phyloP scores from a whole-genome alignment of 140 eudicot species.

The Bidens hawaiensis region DNA sequence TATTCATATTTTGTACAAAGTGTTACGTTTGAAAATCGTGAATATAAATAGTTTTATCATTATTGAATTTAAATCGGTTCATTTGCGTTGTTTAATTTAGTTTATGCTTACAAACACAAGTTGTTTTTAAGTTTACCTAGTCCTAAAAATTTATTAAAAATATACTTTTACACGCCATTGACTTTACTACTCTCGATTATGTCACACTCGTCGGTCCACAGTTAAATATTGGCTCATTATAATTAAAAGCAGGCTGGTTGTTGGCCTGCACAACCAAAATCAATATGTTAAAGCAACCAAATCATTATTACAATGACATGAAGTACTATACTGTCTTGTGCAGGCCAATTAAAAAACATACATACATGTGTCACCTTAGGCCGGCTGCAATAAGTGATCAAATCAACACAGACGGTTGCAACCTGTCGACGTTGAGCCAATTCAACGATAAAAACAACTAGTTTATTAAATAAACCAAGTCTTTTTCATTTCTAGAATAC shows the following conservation, averaged over 20 bases:
- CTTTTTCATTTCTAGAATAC: constrained; percentile 1
- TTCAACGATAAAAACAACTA: not conserved
- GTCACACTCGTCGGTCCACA: too few species aligned
- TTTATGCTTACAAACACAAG: too few species aligned
- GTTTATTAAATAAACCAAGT: constrained; percentile 10
- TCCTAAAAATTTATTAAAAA: too few species aligned
- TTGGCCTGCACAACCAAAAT: constrained; percentile 11
- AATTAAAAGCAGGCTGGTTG: not conserved
- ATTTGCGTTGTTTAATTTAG: too few species aligned
- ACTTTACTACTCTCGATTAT: too few species aligned
- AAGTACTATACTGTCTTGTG: constrained; percentile 15
- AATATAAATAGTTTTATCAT: not conserved
- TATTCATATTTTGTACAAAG: constrained; percentile 13
- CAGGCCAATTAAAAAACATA: constrained; percentile 17
- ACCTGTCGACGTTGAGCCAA: constrained; percentile 4
- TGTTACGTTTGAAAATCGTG: not conserved
- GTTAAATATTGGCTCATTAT: too few species aligned
- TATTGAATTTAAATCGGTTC: not conserved
- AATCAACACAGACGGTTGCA: not conserved
- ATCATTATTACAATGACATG: not conserved
- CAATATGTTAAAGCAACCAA: not conserved
- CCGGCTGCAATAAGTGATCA: constrained; percentile 8
- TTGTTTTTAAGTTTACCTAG: too few species aligned
- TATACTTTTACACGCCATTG: too few species aligned
- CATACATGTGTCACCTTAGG: constrained; percentile 2